These are phyloP conservation scores for Lasiodiplodia theobromae DNA, from an alignment of 2,329 filamentous ascomycete genomes.

Conservation along the genomic window DNA sequence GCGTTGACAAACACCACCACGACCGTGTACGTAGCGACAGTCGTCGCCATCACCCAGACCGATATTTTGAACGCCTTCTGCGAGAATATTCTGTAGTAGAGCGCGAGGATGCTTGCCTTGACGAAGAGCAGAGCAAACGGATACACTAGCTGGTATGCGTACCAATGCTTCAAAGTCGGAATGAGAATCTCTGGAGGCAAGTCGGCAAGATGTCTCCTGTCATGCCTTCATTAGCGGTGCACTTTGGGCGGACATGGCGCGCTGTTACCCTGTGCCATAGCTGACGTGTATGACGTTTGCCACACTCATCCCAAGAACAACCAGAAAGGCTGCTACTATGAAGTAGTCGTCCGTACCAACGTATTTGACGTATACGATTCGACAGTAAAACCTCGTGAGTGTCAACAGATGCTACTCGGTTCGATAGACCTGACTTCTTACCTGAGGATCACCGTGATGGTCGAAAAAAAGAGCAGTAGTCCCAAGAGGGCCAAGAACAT, in stretches of 20 bases:
- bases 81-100: constrained; percentile 36
- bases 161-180: constrained; percentile 37
- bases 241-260: not conserved
- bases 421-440: not conserved
- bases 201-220: constrained; percentile 32
- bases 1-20: constrained; percentile 35
- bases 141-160: constrained; percentile 38
- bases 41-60: constrained; percentile 26
- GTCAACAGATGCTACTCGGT: not conserved
- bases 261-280: constrained; percentile 33
- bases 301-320: constrained; percentile 30
- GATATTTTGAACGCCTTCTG: constrained; percentile 32
- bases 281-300: constrained; percentile 32
- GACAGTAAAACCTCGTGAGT: constrained; percentile 30
- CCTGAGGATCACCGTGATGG: constrained; percentile 30
- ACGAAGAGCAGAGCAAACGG: constrained; percentile 37
- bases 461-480: constrained; percentile 32
- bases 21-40: constrained; percentile 32
- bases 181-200: constrained; percentile 32
- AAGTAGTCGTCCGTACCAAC: constrained; percentile 36
- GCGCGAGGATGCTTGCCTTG: constrained; percentile 37
- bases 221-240: not conserved
- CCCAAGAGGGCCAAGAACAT: constrained; percentile 35
- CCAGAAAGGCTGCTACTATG: constrained; percentile 32
- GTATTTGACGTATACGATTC: constrained; percentile 29